Evolutionary conservation across 176 grass and related monocot genomes (phyloP).

Genomic region (Cymbopogon citratus): DNA sequence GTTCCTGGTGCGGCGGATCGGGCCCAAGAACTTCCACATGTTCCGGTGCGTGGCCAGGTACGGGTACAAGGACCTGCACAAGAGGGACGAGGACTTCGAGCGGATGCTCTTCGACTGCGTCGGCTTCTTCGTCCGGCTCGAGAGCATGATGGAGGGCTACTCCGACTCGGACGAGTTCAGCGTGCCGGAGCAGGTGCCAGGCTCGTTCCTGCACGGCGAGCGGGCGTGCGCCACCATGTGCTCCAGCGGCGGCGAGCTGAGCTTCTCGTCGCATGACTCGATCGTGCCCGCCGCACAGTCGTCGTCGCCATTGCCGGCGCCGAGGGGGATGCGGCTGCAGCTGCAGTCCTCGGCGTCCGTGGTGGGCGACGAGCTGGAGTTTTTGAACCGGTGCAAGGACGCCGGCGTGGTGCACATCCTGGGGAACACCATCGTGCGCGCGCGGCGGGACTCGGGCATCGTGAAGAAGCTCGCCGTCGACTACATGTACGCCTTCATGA

Average conservation of each 20-base stretch:
- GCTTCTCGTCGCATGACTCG: slow-evolving; percentile 58
- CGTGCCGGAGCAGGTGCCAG: slow-evolving; percentile 9
- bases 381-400: slow-evolving; percentile 82
- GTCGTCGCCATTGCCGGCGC: not conserved
- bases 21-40: slow-evolving; percentile 89
- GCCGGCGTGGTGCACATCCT: slow-evolving; percentile 94
- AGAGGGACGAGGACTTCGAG: slow-evolving; percentile 92
- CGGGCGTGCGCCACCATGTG: slow-evolving; percentile 32
- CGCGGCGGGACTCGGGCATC: slow-evolving; percentile 60
- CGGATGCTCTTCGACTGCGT: slow-evolving; percentile 74
- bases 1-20: slow-evolving; percentile 83
- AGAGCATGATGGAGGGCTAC: slow-evolving; percentile 94
- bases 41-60: slow-evolving; percentile 86
- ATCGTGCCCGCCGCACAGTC: slow-evolving; percentile 51
- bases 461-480: slow-evolving; percentile 73
- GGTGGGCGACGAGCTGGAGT: slow-evolving; percentile 68
- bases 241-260: slow-evolving; percentile 49
- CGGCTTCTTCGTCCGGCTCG: slow-evolving; percentile 52
- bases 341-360: not conserved
- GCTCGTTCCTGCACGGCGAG: not conserved
- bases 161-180: slow-evolving; percentile 81
- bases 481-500: slow-evolving; percentile 85
- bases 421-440: slow-evolving; percentile 82
- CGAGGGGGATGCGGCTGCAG: not conserved
- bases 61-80: slow-evolving; percentile 92